phyloP scores from a whole-genome alignment of 2,329 filamentous ascomycete genomes.

The Penicillium polonicum region DNA sequence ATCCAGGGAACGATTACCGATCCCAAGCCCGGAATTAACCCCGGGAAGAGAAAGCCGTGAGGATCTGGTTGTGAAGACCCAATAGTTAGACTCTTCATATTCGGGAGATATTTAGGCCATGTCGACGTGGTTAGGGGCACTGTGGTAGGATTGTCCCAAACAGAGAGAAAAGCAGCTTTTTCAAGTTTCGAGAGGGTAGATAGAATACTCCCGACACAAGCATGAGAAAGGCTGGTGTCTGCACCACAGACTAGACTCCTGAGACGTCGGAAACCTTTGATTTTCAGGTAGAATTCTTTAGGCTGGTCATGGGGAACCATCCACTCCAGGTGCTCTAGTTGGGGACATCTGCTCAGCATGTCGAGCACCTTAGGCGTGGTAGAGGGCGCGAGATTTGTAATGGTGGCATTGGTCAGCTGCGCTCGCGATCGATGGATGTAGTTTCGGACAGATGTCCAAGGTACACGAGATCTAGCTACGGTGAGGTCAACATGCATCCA shows the following conservation, averaged over 20 bases:
- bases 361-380: slow-evolving; percentile 30
- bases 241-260: slow-evolving; percentile 28
- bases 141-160: slow-evolving; percentile 10
- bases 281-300: slow-evolving; percentile 27
- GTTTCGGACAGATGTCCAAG: slow-evolving; percentile 33
- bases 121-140: not conserved
- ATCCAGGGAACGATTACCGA: slow-evolving; percentile 1
- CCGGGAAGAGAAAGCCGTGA: not conserved
- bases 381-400: slow-evolving; percentile 30
- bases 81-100: slow-evolving; percentile 32
- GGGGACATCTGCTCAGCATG: slow-evolving; percentile 36
- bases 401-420: slow-evolving; percentile 32
- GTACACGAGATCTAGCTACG: slow-evolving; percentile 45
- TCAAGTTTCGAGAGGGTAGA: slow-evolving; percentile 30
- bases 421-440: slow-evolving; percentile 39
- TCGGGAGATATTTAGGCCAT: slow-evolving; percentile 30
- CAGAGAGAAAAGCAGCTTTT: slow-evolving; percentile 26
- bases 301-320: slow-evolving; percentile 17
- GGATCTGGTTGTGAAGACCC: slow-evolving; percentile 16
- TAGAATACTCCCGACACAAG: slow-evolving; percentile 28
- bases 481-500: slow-evolving; percentile 57
- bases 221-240: slow-evolving; percentile 27
- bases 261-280: slow-evolving; percentile 27
- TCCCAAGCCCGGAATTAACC: slow-evolving; percentile 14
- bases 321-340: slow-evolving; percentile 35